Evolutionary conservation across 805 yeast species (phyloP).

Genomic region (Torulaspora quercuum): DNA sequence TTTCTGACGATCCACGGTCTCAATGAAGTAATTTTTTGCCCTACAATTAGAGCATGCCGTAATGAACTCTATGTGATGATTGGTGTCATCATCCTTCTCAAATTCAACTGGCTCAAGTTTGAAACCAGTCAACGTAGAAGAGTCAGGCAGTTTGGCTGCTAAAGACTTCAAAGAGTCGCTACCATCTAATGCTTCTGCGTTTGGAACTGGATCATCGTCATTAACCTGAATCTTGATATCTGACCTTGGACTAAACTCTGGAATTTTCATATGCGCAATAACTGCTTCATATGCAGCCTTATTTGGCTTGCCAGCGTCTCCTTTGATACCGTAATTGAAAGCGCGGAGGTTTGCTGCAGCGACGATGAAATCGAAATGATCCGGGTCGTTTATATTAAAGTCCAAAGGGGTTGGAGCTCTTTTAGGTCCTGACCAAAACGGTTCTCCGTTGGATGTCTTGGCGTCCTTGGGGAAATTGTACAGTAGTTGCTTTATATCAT

Average conservation of each 20-base stretch:
- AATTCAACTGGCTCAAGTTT: slow-evolving; percentile 86
- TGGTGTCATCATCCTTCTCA: slow-evolving; percentile 96
- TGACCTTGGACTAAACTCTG: slow-evolving; percentile 71
- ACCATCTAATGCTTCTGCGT: slow-evolving; percentile 50
- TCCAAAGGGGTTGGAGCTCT: slow-evolving; percentile 87
- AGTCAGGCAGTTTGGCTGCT: slow-evolving; percentile 80
- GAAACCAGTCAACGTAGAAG: slow-evolving; percentile 84
- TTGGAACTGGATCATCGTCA: slow-evolving; percentile 87
- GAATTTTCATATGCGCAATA: slow-evolving; percentile 47
- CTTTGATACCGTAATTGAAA: slow-evolving; percentile 82
- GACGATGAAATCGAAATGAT: slow-evolving; percentile 77
- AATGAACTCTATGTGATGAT: slow-evolving; percentile 94
- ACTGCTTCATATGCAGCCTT: slow-evolving; percentile 51
- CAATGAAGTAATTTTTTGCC: slow-evolving; percentile 86
- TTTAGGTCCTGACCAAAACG: slow-evolving; percentile 98
- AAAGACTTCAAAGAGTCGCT: slow-evolving; percentile 62
- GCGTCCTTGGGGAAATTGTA: slow-evolving; percentile 96
- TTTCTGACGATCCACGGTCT: slow-evolving; percentile 80
- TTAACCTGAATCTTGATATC: slow-evolving; percentile 77
- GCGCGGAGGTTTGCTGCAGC: slow-evolving; percentile 93
- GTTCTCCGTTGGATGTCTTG: slow-evolving; percentile 81
- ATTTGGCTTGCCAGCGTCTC: slow-evolving; percentile 53
- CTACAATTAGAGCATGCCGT: slow-evolving; percentile 94
- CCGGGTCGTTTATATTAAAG: slow-evolving; percentile 70
- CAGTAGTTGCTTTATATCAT: slow-evolving; percentile 84